phyloP scores from a whole-genome alignment of 208 protist genomes.

The Leishmania tarentolae region DNA sequence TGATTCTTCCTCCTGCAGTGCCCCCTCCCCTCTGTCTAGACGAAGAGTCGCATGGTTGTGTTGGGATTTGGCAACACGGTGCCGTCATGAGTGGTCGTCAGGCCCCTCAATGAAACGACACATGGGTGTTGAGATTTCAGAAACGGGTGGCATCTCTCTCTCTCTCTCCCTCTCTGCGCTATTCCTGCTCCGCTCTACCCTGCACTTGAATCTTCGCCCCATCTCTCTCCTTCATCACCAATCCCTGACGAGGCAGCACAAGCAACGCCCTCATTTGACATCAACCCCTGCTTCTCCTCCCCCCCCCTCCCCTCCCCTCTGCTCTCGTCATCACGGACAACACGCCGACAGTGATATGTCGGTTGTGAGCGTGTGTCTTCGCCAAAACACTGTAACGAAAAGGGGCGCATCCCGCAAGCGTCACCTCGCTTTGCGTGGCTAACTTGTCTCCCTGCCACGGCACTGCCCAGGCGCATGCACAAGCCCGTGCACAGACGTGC shows the following conservation, averaged over 20 bases:
- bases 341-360: not conserved
- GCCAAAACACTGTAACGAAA: not conserved
- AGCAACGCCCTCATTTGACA: not conserved
- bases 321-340: not conserved
- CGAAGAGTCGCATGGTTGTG: not conserved
- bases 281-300: not conserved
- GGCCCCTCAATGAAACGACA: not conserved
- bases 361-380: not conserved
- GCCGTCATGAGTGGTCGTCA: not conserved
- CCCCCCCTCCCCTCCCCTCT: not conserved
- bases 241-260: not conserved
- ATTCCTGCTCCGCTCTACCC: not conserved
- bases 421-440: not conserved
- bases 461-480: not conserved
- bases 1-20: not conserved
- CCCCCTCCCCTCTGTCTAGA: too few species aligned
- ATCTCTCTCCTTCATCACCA: conserved; percentile 1
- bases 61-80: not conserved
- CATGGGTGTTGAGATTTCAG: not conserved
- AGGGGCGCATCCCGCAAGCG: not conserved
- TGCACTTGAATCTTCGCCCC: not conserved
- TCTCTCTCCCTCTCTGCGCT: not conserved
- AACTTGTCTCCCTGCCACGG: not conserved
- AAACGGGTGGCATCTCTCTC: conserved; percentile 1
- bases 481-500: not conserved